Evolutionary conservation across 805 yeast species (phyloP), one percentile per base, ranked within the genome.

Genomic region (Barnettozyma californica): DNA sequence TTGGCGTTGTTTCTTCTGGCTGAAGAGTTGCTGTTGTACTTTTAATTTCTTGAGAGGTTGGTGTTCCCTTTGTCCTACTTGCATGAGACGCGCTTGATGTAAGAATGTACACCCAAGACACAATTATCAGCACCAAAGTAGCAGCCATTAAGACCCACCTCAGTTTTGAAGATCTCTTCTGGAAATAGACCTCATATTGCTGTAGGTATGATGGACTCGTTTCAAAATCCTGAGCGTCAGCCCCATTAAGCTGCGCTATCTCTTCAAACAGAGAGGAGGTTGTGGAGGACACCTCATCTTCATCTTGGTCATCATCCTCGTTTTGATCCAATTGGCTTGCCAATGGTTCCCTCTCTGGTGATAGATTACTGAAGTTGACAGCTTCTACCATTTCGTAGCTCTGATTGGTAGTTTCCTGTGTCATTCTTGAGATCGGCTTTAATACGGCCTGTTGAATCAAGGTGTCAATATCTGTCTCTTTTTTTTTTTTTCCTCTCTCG

Each of bases 341-440:
- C 36, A 44, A 2, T 9, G 20, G 41, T 11, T 23, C 29, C 4
- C 26, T 16, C 35, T 36, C 41, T 21, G 26, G 19, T 11, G 20
- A 26, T n/a, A 9, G 9, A 5, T 35, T 42, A 2, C 11, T 8
- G 34, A 44, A 36, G 19, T 37, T 20, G 9, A 23, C 10, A 13
- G 21, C 33, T 25, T 46, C 43, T 13, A 41, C 49, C 49, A 46
- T 46, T 45, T 46, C 49, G 20, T 36, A 46, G 45, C 46, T 46
- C 34, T 42, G 43, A 9, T n/a, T 26, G 26, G 39, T 25, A 8
- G 14, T n/a, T n/a, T n/a, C 21, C 13, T 18, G 38, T 2, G 38
- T 10, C 38, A 35, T 35, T 14, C 3, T 35, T 35, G 38, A 4
- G 16, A 8, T 34, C 23, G 5, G 21, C 10, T n/a, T 18, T 35